These are phyloP conservation scores for Eucalyptus sp. DNA, from an alignment of 345 rosid genomes.

Conservation along the genomic window DNA sequence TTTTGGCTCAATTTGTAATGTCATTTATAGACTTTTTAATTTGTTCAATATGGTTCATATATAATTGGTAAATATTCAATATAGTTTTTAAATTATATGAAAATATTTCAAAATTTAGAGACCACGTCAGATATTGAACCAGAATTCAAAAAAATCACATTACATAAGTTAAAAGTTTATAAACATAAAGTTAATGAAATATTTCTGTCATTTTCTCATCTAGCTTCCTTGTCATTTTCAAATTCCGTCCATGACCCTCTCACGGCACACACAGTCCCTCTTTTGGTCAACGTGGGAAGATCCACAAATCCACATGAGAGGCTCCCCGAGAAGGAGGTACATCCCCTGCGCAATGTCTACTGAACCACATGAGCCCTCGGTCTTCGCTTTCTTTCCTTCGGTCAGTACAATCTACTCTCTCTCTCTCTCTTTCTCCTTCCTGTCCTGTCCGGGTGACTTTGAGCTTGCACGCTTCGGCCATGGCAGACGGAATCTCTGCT, in stretches of 20 bases:
- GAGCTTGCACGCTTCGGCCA: not conserved
- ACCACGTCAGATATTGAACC: rapidly evolving
- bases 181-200: too few relatives aligned
- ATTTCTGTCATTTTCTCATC: not conserved
- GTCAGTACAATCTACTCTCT: not conserved
- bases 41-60: rapidly evolving
- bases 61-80: too few relatives aligned
- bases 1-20: rapidly evolving
- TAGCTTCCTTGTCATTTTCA: not conserved
- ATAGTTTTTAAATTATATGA: not conserved
- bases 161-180: too few relatives aligned
- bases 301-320: not conserved
- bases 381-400: not conserved
- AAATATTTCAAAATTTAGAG: too few relatives aligned
- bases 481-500: not conserved
- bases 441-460: not conserved
- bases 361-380: not conserved
- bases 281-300: not conserved
- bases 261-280: not conserved
- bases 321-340: not conserved
- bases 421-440: not conserved
- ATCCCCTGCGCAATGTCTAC: not conserved
- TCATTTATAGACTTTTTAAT: rapidly evolving
- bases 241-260: not conserved
- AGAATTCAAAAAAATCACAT: too few relatives aligned